phyloP scores from a whole-genome alignment of 140 eudicot genomes.

The Flaveria floridana region DNA sequence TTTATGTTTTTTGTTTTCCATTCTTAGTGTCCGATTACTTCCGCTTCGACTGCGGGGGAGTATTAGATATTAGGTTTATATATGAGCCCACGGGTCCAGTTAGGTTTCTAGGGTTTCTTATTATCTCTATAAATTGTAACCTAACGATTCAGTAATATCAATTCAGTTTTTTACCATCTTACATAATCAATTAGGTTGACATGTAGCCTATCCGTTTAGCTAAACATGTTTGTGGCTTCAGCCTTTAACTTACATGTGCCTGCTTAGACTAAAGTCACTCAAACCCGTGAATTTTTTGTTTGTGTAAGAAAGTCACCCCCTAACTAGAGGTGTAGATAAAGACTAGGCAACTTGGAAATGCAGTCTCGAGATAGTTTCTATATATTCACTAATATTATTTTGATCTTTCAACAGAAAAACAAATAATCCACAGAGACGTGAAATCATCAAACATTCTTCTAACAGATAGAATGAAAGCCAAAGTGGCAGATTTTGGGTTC shows the following conservation, averaged over 20 bases:
- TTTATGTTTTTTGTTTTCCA: too few relatives aligned
- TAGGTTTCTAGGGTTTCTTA: too few relatives aligned
- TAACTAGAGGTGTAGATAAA: not conserved
- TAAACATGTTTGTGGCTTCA: not conserved
- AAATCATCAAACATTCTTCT: conserved; percentile 92
- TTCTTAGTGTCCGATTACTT: too few relatives aligned
- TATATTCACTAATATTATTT: not conserved
- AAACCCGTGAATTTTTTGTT: not conserved
- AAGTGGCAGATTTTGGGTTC: conserved; percentile 96
- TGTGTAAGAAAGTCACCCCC: not conserved
- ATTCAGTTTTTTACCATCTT: too few relatives aligned
- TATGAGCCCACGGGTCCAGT: too few relatives aligned
- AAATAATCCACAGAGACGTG: conserved; percentile 90
- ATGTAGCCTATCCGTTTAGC: not conserved
- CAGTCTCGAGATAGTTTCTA: not conserved
- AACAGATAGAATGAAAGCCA: conserved; percentile 76
- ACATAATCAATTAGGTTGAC: not conserved
- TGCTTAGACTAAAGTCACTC: not conserved
- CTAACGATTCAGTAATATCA: too few relatives aligned
- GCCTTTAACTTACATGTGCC: not conserved
- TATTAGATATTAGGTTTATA: too few relatives aligned
- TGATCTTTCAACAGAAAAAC: conserved; percentile 61
- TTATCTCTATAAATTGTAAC: too few relatives aligned
- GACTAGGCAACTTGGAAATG: not conserved
- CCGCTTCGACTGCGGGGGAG: too few relatives aligned